A percentile compares a stretch with the other conserved stretches of the same genome.
Conservation (phyloP, 129 eudicot genomes). For the Heracleum sosnowskyi region DNA sequence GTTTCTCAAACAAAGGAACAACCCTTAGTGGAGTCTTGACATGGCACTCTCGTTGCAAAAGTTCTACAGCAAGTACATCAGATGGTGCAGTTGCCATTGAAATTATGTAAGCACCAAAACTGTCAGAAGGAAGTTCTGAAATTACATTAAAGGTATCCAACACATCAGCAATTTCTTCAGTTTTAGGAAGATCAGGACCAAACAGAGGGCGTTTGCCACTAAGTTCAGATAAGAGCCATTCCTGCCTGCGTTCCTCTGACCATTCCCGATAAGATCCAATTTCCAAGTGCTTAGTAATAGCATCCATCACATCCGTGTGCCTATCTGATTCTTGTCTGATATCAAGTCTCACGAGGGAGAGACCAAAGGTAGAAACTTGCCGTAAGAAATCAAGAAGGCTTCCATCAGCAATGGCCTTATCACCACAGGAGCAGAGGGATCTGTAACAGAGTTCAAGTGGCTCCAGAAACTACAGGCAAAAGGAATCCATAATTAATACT, state of each 20-base stretch:
- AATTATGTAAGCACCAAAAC: slow-evolving; percentile 72
- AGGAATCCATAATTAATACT: not conserved
- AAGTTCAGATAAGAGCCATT: slow-evolving; percentile 74
- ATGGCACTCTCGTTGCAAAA: slow-evolving; percentile 60
- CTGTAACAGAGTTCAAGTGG: slow-evolving; percentile 59
- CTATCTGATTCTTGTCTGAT: slow-evolving; percentile 74
- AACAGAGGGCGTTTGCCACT: slow-evolving; percentile 65
- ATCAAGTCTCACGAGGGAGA: slow-evolving; percentile 69
- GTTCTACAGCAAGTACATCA: slow-evolving; percentile 82
- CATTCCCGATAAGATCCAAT: slow-evolving; percentile 68
- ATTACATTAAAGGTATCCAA: slow-evolving; percentile 57
- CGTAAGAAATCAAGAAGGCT: slow-evolving; percentile 53
- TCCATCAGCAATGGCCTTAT: slow-evolving; percentile 52
- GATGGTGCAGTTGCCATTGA: slow-evolving; percentile 87
- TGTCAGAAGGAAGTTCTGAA: slow-evolving; percentile 62
- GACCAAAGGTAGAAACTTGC: slow-evolving; percentile 71
- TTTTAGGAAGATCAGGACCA: slow-evolving; percentile 65
- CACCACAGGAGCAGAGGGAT: slow-evolving; percentile 53
- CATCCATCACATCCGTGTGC: slow-evolving; percentile 64
- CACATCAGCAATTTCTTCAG: slow-evolving; percentile 64
- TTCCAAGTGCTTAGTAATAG: slow-evolving; percentile 54
- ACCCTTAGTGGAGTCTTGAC: slow-evolving; percentile 53
- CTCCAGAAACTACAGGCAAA: slow-evolving; percentile 46
- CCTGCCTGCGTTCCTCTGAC: slow-evolving; percentile 63
- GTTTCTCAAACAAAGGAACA: slow-evolving; percentile 69